phyloP scores from a whole-genome alignment of 768 basidiomycete species.

The Coprinellus micaceus region DNA sequence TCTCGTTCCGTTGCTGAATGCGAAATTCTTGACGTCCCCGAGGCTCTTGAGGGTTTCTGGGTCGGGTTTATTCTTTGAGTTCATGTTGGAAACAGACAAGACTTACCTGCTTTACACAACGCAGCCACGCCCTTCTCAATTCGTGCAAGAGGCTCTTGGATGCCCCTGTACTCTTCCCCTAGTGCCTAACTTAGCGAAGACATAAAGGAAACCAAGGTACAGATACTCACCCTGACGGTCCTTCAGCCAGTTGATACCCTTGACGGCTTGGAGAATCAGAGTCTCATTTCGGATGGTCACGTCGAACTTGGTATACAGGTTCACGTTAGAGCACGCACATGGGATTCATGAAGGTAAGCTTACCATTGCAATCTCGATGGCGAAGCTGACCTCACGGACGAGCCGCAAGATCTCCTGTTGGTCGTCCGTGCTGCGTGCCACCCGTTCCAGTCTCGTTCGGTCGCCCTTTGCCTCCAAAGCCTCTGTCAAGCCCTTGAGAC shows the following conservation, averaged over 20 bases:
- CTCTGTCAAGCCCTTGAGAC: too few species aligned
- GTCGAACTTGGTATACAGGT: neutral
- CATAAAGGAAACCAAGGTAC: too few species aligned
- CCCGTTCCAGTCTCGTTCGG: neutral
- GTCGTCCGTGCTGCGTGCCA: conserved; percentile 27
- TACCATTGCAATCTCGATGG: conserved; percentile 2
- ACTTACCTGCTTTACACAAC: neutral
- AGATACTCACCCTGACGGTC: too few species aligned
- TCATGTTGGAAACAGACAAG: neutral
- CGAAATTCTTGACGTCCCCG: neutral
- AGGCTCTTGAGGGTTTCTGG: neutral
- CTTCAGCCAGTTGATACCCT: neutral
- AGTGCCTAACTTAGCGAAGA: too few species aligned
- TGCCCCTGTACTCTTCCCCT: too few species aligned
- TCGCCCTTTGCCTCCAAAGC: neutral
- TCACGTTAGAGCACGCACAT: neutral
- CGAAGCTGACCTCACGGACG: neutral
- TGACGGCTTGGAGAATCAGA: neutral
- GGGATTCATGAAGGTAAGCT: neutral
- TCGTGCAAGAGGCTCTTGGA: too few species aligned
- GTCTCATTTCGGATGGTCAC: neutral
- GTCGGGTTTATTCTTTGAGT: too few species aligned
- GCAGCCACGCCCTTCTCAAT: neutral
- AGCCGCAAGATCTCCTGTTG: neutral
- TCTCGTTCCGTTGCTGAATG: neutral